Percentiles rank a stretch among this genome's conserved stretches.
phyloP scores from a whole-genome alignment of 1,139 yeast species.

The Magnusiomyces fungicola region DNA sequence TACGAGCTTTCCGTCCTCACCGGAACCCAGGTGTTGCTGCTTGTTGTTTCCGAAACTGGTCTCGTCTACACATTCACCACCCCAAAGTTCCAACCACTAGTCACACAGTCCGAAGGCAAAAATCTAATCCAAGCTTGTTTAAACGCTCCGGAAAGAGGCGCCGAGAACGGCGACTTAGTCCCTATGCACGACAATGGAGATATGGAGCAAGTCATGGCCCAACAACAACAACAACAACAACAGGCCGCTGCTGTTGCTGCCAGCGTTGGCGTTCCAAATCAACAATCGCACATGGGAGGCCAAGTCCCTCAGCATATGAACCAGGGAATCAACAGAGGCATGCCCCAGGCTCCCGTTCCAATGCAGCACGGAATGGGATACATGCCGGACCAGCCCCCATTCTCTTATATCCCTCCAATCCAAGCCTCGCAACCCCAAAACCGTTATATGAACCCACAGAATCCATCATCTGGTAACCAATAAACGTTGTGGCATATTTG shows the following conservation, averaged over 20 bases:
- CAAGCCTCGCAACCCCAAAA: neutral
- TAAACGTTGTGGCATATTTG: no score
- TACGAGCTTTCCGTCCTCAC: conserved; percentile 92
- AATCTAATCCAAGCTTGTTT: conserved; percentile 93
- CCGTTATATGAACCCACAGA: conserved; percentile 3
- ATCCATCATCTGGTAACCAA: conserved; percentile 3
- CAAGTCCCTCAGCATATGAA: conserved; percentile 4
- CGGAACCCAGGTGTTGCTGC: conserved; percentile 88
- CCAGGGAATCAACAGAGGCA: neutral
- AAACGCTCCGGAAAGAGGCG: conserved; percentile 67
- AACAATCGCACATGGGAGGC: neutral
- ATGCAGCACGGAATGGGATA: conserved; percentile 6
- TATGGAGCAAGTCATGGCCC: neutral
- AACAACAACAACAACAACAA: conserved; percentile 4
- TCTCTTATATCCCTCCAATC: conserved; percentile 4
- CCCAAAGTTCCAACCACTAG: conserved; percentile 95
- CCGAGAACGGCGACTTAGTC: neutral
- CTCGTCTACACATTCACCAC: conserved; percentile 98
- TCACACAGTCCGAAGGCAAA: conserved; percentile 94
- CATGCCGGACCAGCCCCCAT: conserved; percentile 4
- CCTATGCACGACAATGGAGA: neutral
- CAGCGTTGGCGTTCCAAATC: neutral
- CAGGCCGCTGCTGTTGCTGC: neutral
- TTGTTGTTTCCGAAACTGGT: conserved; percentile 96
- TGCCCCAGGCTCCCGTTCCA: conserved; percentile 6